Evolutionary conservation across 2,329 filamentous ascomycete genomes (phyloP).

Genomic region (Calcarisporium arbuscula): DNA sequence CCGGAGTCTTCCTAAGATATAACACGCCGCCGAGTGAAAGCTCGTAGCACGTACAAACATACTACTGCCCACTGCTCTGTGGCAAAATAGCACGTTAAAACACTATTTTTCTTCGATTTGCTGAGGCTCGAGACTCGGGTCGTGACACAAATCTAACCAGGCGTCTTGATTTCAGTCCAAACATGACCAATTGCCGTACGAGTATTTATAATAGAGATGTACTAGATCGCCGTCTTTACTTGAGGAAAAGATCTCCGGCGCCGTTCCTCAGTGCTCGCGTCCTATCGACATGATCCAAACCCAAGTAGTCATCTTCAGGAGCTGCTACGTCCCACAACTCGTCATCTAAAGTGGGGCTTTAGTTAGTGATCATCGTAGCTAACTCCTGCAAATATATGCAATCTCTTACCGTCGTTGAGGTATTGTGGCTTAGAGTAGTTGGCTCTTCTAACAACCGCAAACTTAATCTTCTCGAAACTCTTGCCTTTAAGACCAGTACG

Average conservation of each 20-base stretch:
- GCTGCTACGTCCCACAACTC: constrained; percentile 47
- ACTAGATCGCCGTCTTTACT: constrained; percentile 19
- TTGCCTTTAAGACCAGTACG: constrained; percentile 95
- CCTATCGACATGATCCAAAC: constrained; percentile 60
- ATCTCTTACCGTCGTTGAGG: constrained; percentile 83
- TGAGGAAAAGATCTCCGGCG: constrained; percentile 56
- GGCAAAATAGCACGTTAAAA: too few species aligned
- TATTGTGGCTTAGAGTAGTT: constrained; percentile 74
- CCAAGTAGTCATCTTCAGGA: constrained; percentile 55
- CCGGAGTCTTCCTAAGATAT: too few species aligned
- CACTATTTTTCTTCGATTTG: too few species aligned
- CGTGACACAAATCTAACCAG: too few species aligned
- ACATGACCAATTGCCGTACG: background rate
- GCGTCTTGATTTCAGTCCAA: too few species aligned
- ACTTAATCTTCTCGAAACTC: constrained; percentile 97
- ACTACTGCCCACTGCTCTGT: too few species aligned
- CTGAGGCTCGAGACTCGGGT: too few species aligned
- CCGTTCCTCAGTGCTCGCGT: constrained; percentile 53
- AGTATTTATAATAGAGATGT: background rate
- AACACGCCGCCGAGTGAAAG: too few species aligned
- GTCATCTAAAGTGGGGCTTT: constrained; percentile 40
- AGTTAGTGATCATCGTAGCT: background rate
- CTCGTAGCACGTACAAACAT: too few species aligned
- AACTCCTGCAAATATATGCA: too few species aligned
- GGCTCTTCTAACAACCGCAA: constrained; percentile 70